Evolutionary conservation across 73 alveolate genomes (phyloP).

Genomic region (Uronychia binucleata): DNA sequence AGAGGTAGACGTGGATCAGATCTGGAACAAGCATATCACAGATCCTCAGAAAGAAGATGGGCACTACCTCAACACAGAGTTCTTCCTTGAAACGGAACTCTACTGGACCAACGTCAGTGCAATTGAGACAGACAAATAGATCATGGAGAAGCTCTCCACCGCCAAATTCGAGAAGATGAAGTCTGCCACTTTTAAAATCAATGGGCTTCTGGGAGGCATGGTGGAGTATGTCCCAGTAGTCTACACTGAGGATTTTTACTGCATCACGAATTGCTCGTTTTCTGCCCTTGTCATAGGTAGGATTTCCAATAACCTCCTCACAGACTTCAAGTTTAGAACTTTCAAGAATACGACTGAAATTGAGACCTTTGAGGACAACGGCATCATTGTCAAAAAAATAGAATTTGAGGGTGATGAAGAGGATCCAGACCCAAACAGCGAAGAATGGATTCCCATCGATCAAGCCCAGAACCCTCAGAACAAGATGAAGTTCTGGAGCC

Average conservation of each 20-base stretch:
- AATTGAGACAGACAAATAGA: not conserved
- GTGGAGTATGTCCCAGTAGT: conserved; percentile 18
- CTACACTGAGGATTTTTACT: not conserved
- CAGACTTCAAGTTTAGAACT: not conserved
- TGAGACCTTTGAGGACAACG: not conserved
- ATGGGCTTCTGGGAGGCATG: not conserved
- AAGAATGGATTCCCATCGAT: not conserved
- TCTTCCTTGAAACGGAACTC: conserved; percentile 39
- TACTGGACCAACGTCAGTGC: conserved; percentile 7
- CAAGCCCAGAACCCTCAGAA: too few species aligned
- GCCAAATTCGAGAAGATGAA: not conserved
- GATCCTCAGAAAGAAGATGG: not conserved
- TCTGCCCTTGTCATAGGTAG: not conserved
- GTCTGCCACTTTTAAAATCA: not conserved
- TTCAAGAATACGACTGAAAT: not conserved
- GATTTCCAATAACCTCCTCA: too few species aligned
- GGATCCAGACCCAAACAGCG: not conserved
- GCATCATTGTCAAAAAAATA: not conserved
- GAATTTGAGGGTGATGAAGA: not conserved
- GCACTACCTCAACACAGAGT: conserved; percentile 49
- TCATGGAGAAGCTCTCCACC: not conserved
- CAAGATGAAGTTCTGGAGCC: not conserved
- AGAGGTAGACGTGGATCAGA: conserved; percentile 39
- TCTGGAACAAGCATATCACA: not conserved
- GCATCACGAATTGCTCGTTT: not conserved